Conservation (phyloP, 2,329 filamentous ascomycete species). For the Teratosphaeria gauchensis region DNA sequence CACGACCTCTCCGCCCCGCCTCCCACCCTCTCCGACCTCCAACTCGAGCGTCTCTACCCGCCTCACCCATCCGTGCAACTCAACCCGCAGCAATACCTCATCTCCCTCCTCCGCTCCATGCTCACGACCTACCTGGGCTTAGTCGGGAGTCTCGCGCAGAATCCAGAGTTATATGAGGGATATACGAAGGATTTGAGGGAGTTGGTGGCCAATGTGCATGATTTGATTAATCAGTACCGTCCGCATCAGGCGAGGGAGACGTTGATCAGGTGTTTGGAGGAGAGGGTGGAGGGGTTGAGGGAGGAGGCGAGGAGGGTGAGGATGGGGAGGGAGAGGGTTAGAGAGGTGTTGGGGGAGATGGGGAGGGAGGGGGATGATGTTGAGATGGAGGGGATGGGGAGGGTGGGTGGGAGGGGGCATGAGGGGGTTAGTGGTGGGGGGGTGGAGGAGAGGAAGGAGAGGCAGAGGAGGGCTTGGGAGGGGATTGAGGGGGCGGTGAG, state of each 20-base stretch:
- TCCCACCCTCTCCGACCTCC: slow-evolving; percentile 59
- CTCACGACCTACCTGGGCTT: slow-evolving; percentile 85
- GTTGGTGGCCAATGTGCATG: slow-evolving; percentile 83
- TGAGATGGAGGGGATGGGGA: background rate
- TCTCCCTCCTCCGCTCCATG: slow-evolving; percentile 75
- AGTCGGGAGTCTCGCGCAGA: slow-evolving; percentile 57
- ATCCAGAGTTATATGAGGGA: slow-evolving; percentile 47
- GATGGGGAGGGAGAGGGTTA: slow-evolving; percentile 61
- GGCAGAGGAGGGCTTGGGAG: slow-evolving; percentile 28
- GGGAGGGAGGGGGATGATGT: slow-evolving; percentile 20
- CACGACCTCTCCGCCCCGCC: slow-evolving; percentile 54
- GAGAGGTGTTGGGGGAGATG: slow-evolving; percentile 61
- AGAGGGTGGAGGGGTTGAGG: slow-evolving; percentile 62
- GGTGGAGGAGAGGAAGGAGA: slow-evolving; percentile 7
- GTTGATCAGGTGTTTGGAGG: slow-evolving; percentile 78
- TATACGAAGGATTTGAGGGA: slow-evolving; percentile 73
- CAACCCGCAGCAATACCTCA: slow-evolving; percentile 41
- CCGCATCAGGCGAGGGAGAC: slow-evolving; percentile 88
- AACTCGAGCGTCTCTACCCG: slow-evolving; percentile 61
- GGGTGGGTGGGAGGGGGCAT: slow-evolving; percentile 1
- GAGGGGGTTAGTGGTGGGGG: slow-evolving; percentile 2
- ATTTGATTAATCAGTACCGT: slow-evolving; percentile 86
- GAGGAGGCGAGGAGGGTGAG: slow-evolving; percentile 63
- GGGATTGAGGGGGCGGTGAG: slow-evolving; percentile 28
- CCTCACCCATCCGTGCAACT: slow-evolving; percentile 30